Base-by-base conservation (phyloP, 306 rosid genomes). In the Casuarina equisetifolia region DNA sequence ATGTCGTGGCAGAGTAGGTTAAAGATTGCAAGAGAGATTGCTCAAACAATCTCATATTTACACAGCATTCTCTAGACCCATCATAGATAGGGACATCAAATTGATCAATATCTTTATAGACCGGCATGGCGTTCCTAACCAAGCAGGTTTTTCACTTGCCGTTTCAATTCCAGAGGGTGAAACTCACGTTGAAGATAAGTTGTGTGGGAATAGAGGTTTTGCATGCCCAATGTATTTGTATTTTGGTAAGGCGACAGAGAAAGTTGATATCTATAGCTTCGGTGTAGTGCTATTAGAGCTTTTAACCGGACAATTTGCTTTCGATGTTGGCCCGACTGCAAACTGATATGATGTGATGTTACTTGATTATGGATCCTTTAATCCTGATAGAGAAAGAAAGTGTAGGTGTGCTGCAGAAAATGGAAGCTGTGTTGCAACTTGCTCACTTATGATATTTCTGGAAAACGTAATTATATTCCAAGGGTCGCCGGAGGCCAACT, bases 261-360 rank as follows among this genome's bases (percentile, higher is more conserved):
- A 55, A 36, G 55, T 38, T 69, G 72, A 74, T 68, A 79, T 74
- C 11, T 74, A 43, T 67, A 40, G 5, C 39, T 80, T 80, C 32
- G 70, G 79, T 57, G 20, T 57, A 0, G 13, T 57, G 19, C 63
- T 57, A 8, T 11, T 20, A 8, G 32, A 57, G 0, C 11, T 57
- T 57, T 20, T 7, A 7, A 57, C 36, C 3, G 63, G 63, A 20
- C 4, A 5, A 25, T 25, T 25, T 25, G 32, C 32, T 25, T 25
- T 25, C 32, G 32, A 25, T 25, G 13, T 25, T 25, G 32, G 32
- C 32, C 32, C 32, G 32, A 25, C 9, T 36, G 11, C 4, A 25
- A 58, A 58, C 11, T 20, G 64, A 3, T 25, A 25, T 58, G 10
- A 19, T 25, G 19, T 25, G 1, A 19, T 25, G 32, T 25, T 25